These are phyloP conservation scores for Bacterosira constricta DNA, from an alignment of 108 stramenopile genomes.

Conservation along the genomic window DNA sequence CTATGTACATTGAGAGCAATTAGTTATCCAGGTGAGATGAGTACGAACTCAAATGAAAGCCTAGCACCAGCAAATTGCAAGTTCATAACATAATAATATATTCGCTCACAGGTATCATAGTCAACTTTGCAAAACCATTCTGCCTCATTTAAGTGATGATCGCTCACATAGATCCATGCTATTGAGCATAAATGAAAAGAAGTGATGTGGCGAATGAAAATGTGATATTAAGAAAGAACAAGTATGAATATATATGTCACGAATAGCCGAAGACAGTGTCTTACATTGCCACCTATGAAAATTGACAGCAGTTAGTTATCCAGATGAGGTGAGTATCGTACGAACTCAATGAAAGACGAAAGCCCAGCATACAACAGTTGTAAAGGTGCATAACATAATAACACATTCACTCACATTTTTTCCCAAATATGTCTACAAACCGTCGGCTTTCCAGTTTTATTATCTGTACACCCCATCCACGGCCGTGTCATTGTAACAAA, in stretches of 20 bases:
- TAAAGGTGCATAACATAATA: background rate
- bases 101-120: too few species aligned
- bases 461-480: constrained; percentile 10
- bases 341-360: too few species aligned
- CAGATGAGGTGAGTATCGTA: background rate
- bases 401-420: constrained; percentile 51
- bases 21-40: too few species aligned
- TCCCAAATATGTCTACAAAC: constrained; percentile 47
- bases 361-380: background rate
- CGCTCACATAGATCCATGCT: constrained; percentile 33
- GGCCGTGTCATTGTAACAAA: constrained; percentile 36
- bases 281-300: constrained; percentile 15
- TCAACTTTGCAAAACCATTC: constrained; percentile 50
- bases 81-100: too few species aligned
- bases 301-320: too few species aligned
- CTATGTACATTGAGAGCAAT: too few species aligned
- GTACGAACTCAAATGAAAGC: too few species aligned
- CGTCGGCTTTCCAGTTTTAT: background rate
- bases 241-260: background rate
- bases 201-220: too few species aligned
- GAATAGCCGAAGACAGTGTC: background rate
- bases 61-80: too few species aligned
- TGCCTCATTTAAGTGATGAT: constrained; percentile 18
- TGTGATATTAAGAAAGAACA: background rate
- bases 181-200: constrained; percentile 1